phyloP scores from a whole-genome alignment of 176 grass and related monocot species.

The Pharus latifolius region DNA sequence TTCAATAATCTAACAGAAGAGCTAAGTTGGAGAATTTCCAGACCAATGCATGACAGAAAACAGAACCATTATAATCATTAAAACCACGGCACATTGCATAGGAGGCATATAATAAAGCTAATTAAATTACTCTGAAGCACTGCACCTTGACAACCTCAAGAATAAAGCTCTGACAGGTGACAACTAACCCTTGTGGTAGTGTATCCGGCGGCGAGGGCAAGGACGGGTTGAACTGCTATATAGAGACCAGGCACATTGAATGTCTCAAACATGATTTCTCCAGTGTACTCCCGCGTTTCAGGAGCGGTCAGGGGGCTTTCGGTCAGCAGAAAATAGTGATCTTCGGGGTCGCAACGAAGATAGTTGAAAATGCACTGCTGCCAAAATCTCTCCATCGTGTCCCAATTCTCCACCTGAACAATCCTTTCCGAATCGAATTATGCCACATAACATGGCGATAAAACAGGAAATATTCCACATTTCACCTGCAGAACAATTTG shows the following conservation, averaged over 20 bases:
- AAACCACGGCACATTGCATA: neutral
- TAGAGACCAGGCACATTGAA: constrained; percentile 95
- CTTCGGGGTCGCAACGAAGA: constrained; percentile 81
- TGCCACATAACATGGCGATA: neutral
- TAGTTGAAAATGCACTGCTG: constrained; percentile 96
- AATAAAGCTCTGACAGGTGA: neutral
- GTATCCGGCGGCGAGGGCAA: constrained; percentile 91
- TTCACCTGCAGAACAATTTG: neutral
- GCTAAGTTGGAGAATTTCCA: neutral
- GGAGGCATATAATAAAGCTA: neutral
- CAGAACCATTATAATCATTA: neutral
- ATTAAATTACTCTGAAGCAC: neutral
- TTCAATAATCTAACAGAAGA: neutral
- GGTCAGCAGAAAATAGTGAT: constrained; percentile 93
- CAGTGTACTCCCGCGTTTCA: constrained; percentile 81
- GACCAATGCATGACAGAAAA: neutral
- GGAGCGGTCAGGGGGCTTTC: constrained; percentile 88
- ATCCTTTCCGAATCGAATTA: neutral
- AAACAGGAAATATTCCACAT: neutral
- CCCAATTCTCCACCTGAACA: constrained; percentile 88
- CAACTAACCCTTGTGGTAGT: constrained; percentile 82
- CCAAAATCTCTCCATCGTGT: constrained; percentile 99
- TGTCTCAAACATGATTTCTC: constrained; percentile 99
- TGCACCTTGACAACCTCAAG: neutral
- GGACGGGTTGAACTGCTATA: constrained; percentile 84